phyloP scores from a whole-genome alignment of 2,329 filamentous ascomycete genomes.

The Hymenoscyphus albidus region DNA sequence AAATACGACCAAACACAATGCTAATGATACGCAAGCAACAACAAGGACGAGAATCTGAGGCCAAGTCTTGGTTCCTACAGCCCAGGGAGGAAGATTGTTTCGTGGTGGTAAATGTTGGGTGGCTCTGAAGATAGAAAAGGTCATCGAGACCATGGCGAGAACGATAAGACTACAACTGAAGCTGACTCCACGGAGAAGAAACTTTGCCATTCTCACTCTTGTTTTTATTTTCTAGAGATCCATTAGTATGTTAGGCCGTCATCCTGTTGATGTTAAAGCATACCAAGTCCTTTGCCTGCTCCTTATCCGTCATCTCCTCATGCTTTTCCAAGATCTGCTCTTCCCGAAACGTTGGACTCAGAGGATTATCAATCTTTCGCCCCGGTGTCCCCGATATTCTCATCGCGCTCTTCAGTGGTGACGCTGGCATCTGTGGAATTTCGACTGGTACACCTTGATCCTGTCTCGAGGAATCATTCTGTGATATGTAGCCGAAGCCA shows the following conservation, averaged over 20 bases:
- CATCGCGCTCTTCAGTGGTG: slow-evolving; percentile 85
- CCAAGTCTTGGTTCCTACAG: slow-evolving; percentile 74
- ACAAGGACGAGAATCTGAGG: slow-evolving; percentile 80
- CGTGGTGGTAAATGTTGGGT: slow-evolving; percentile 71
- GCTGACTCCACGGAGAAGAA: slow-evolving; percentile 90
- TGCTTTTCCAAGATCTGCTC: slow-evolving; percentile 83
- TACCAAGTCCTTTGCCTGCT: slow-evolving; percentile 86
- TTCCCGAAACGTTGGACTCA: slow-evolving; percentile 89
- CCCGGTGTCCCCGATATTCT: slow-evolving; percentile 80
- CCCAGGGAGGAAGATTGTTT: slow-evolving; percentile 84
- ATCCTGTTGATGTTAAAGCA: slow-evolving; percentile 37
- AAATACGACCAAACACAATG: slow-evolving; percentile 76
- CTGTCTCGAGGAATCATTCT: slow-evolving; percentile 51
- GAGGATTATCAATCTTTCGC: slow-evolving; percentile 66
- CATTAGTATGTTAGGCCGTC: slow-evolving; percentile 35
- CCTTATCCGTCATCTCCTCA: slow-evolving; percentile 75
- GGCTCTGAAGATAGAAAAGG: slow-evolving; percentile 87
- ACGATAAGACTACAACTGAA: slow-evolving; percentile 97
- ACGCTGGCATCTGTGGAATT: slow-evolving; percentile 65
- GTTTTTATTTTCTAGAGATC: slow-evolving; percentile 79
- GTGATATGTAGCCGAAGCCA: slow-evolving; percentile 83
- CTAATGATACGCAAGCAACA: slow-evolving; percentile 76
- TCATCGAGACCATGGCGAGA: slow-evolving; percentile 82
- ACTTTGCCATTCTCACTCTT: slow-evolving; percentile 87
- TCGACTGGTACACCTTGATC: slow-evolving; percentile 43